Evolutionary conservation across 768 basidiomycete genomes (phyloP).

Genomic region (Crepidotus variabilis): DNA sequence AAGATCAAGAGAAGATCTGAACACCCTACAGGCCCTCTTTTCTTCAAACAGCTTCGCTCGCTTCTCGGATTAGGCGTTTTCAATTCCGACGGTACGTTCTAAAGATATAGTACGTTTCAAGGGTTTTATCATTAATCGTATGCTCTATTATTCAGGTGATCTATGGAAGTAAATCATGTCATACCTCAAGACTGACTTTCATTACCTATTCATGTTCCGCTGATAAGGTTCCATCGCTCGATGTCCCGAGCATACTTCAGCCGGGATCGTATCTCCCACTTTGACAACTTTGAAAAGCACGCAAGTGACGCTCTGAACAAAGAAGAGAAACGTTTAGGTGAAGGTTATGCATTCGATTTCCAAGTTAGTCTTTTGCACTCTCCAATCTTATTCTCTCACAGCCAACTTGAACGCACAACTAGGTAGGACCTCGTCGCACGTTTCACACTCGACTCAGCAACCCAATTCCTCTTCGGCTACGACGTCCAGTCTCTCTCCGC

Average conservation of each 20-base stretch:
- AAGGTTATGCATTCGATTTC: constrained; percentile 55
- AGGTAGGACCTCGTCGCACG: constrained; percentile 53
- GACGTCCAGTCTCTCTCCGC: constrained; percentile 48
- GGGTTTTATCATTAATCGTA: not conserved
- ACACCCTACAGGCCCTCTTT: not conserved
- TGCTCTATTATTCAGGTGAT: constrained; percentile 15
- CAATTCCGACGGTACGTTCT: constrained; percentile 53
- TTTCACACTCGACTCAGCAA: too few relatives aligned
- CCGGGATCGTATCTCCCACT: constrained; percentile 56
- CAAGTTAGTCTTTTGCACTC: constrained; percentile 31
- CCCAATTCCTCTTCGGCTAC: too few relatives aligned
- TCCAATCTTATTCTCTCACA: too few relatives aligned
- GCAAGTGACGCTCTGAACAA: constrained; percentile 38
- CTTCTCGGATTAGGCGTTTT: constrained; percentile 66
- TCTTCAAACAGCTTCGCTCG: constrained; percentile 40
- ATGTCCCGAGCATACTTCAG: constrained; percentile 65
- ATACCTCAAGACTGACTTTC: constrained; percentile 6
- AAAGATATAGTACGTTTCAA: not conserved
- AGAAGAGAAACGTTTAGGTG: constrained; percentile 43
- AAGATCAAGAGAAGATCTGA: not conserved
- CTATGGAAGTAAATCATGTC: constrained; percentile 47
- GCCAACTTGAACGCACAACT: too few relatives aligned
- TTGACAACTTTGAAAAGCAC: constrained; percentile 57
- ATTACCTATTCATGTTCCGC: not conserved
- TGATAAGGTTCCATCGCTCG: constrained; percentile 51